Base-by-base conservation (phyloP, 768 basidiomycete genomes). In the Postia placenta region DNA sequence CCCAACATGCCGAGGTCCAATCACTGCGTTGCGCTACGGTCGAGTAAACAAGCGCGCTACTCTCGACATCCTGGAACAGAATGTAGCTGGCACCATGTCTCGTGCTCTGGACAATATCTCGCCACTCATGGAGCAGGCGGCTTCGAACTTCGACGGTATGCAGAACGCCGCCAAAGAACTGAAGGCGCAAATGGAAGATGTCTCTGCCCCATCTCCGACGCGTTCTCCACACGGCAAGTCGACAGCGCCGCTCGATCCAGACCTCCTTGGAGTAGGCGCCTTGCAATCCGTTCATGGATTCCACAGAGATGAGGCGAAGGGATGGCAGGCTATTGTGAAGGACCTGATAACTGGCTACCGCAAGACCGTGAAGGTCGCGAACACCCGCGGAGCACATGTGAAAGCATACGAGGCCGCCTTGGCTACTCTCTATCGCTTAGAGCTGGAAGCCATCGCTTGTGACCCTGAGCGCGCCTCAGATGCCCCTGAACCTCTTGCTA, bases 1-100 rank as follows among this genome's bases (percentile, higher is more conserved):
- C 44, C 70, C 72, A 0, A 60, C 58, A 1, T 72, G 71, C 50
- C 61, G 67, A 4, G 58, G 57, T 2, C 61, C 65, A 2, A 62
- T 73, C 56, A 62, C 55, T 1, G 59, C 65, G 4, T 56, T 56
- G 6, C 63, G 71, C 11, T 71, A 72, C 55, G 64, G 66, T 12
- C 66, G 70, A 0, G 51, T 63, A 17, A 58, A 57, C 19, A 73
- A 71, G 51, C 59, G 69, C 17, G 66, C 68, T 0, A 60, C 59
- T 12, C 57, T 73, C 5, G 70, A 70, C 43, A 59, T 70, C 26
- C 55, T 68, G 1, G 71, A 71, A 44, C 68, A 64, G 36, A 69
- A 69, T 23, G 60, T 69, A 1, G 68, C 68, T 0, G 63, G 60
- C 30, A 60, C 43, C 4, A 64, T 67, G 64, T 61, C 66, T 1